Evolutionary conservation across 2,329 filamentous ascomycete species (phyloP).

Genomic region (Mycocentrospora acerina): DNA sequence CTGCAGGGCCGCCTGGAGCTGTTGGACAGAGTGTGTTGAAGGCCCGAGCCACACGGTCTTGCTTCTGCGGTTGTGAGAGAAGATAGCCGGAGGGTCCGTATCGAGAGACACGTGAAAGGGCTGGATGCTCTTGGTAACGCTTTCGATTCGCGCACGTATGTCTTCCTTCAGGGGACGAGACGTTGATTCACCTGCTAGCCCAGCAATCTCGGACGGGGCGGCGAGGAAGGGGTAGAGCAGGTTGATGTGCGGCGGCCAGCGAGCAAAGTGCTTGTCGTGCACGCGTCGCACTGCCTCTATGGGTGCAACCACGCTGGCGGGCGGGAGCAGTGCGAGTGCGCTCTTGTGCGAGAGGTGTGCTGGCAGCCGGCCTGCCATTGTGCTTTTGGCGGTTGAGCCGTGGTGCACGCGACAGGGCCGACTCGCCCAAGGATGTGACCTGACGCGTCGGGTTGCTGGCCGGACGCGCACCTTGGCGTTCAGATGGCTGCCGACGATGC

Average conservation of each 20-base stretch:
- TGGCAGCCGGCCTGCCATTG: conserved; percentile 16
- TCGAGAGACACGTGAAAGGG: conserved; percentile 23
- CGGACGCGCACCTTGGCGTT: conserved; percentile 19
- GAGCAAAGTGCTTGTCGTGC: conserved; percentile 27
- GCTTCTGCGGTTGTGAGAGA: conserved; percentile 19
- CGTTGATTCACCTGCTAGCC: conserved; percentile 2
- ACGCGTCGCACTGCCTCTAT: conserved; percentile 27
- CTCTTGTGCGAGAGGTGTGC: conserved; percentile 29
- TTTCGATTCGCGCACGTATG: conserved; percentile 23
- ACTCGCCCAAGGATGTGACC: background rate
- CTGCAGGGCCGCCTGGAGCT: conserved; percentile 29
- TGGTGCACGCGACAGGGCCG: background rate
- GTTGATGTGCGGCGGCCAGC: conserved; percentile 37
- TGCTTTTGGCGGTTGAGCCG: background rate
- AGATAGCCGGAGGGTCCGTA: conserved; percentile 20
- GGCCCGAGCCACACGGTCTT: conserved; percentile 31
- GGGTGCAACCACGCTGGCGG: conserved; percentile 19
- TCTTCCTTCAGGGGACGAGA: conserved; percentile 15
- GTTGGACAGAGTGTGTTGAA: conserved; percentile 10
- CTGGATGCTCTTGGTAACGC: conserved; percentile 12
- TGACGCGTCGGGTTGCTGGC: conserved; percentile 16
- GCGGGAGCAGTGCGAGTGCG: conserved; percentile 28
- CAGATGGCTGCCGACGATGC: conserved; percentile 9
- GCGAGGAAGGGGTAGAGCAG: conserved; percentile 33
- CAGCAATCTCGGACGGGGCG: conserved; percentile 14